These are phyloP conservation scores for Limnanthes douglasii DNA, from an alignment of 345 rosid species.

Conservation along the genomic window DNA sequence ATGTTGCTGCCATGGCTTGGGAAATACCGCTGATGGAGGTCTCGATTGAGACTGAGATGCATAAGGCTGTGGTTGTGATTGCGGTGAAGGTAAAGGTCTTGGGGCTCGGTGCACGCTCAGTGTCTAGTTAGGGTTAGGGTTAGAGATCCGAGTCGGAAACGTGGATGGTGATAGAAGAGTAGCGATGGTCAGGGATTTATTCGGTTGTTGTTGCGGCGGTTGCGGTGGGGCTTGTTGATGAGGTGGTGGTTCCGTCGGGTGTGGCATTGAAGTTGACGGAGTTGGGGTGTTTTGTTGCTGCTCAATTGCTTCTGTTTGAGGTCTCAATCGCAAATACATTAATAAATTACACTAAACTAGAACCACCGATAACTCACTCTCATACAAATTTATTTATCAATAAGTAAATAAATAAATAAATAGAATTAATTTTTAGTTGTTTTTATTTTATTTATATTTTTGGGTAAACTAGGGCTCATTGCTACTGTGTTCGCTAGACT, in stretches of 20 bases:
- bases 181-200: too few relatives aligned
- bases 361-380: too few relatives aligned
- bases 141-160: constrained; percentile 6
- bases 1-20: constrained; percentile 71
- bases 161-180: too few relatives aligned
- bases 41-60: constrained; percentile 15
- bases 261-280: constrained; percentile 18
- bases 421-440: too few relatives aligned
- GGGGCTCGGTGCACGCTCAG: constrained; percentile 9
- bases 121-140: constrained; percentile 17
- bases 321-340: too few relatives aligned
- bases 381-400: too few relatives aligned
- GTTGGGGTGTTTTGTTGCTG: constrained; percentile 14
- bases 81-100: constrained; percentile 19
- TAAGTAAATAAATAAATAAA: too few relatives aligned
- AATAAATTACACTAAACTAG: too few relatives aligned
- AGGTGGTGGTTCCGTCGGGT: constrained; percentile 17
- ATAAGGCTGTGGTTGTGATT: constrained; percentile 12
- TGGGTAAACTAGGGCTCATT: too few relatives aligned
- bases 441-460: too few relatives aligned
- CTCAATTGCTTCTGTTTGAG: too few relatives aligned
- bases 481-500: too few relatives aligned
- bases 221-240: constrained; percentile 6
- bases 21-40: constrained; percentile 19
- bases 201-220: constrained; percentile 8